Conservation (phyloP, 306 rosid genomes). For the Malus sieversii region DNA sequence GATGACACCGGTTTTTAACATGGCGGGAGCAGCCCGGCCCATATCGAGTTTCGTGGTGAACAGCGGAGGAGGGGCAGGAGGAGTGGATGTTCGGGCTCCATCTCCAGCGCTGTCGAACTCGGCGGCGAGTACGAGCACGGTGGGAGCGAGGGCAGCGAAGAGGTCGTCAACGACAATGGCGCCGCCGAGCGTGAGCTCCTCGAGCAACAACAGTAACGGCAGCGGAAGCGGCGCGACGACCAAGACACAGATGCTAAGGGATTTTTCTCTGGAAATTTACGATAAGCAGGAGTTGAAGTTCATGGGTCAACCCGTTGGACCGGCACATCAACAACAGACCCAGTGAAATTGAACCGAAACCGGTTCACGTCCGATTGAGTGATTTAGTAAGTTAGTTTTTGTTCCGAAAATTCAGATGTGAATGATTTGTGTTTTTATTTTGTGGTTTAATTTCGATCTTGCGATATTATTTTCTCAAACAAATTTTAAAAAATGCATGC, state of each 20-base stretch:
- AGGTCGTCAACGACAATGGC: slow-evolving; percentile 44
- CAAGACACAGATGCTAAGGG: slow-evolving; percentile 37
- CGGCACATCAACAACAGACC: slow-evolving; percentile 3
- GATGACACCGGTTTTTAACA: slow-evolving; percentile 35
- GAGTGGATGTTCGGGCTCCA: not conserved
- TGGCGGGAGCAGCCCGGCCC: slow-evolving; percentile 35
- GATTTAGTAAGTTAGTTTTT: not conserved
- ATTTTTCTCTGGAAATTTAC: slow-evolving; percentile 36
- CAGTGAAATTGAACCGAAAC: not conserved
- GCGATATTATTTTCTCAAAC: not conserved
- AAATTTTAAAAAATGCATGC: not conserved
- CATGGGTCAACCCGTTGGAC: slow-evolving; percentile 17
- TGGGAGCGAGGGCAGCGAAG: slow-evolving; percentile 41
- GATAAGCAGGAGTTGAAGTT: slow-evolving; percentile 41
- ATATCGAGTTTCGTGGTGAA: slow-evolving; percentile 23
- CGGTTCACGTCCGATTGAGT: not conserved
- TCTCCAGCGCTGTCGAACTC: slow-evolving; percentile 18
- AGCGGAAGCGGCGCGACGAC: not conserved
- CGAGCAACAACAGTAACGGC: not conserved
- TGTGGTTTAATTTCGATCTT: not conserved
- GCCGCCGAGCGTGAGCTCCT: slow-evolving; percentile 40
- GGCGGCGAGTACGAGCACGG: slow-evolving; percentile 34
- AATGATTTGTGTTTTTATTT: not conserved
- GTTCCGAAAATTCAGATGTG: not conserved
- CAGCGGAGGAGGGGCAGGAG: not conserved